These are phyloP conservation scores for Leccinum variabile DNA, from an alignment of 1,284 basidiomycete species.

Conservation along the genomic window DNA sequence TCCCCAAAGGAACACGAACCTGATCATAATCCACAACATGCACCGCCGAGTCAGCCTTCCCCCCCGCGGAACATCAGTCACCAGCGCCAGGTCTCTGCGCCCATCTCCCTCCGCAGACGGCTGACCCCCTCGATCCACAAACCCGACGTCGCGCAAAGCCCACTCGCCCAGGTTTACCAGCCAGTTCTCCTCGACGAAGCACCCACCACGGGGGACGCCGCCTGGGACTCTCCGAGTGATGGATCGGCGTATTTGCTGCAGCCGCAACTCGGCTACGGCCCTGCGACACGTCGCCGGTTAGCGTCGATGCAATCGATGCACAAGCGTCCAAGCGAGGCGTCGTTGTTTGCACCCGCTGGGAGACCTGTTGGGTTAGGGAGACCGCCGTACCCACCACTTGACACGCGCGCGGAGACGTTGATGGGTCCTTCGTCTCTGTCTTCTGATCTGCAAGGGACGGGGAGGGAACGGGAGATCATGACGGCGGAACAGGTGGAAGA, in stretches of 20 bases:
- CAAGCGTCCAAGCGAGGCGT: slow-evolving; percentile 21
- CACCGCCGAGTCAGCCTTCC: slow-evolving; percentile 13
- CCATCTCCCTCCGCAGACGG: slow-evolving; percentile 42
- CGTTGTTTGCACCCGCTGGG: slow-evolving; percentile 4
- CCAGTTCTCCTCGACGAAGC: slow-evolving; percentile 58
- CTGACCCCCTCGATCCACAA: slow-evolving; percentile 48
- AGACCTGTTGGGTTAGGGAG: slow-evolving; percentile 15
- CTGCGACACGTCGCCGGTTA: slow-evolving; percentile 55
- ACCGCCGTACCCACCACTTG: slow-evolving; percentile 25
- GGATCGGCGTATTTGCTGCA: slow-evolving; percentile 14
- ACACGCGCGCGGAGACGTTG: slow-evolving; percentile 27
- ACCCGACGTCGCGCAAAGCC: slow-evolving; percentile 45
- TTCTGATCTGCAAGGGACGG: slow-evolving; percentile 28
- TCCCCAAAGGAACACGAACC: slow-evolving; percentile 26
- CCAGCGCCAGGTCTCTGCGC: slow-evolving; percentile 20
- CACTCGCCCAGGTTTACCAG: slow-evolving; percentile 72
- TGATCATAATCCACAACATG: neutral
- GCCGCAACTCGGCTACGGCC: slow-evolving; percentile 50
- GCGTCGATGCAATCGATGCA: slow-evolving; percentile 43
- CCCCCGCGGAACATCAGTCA: slow-evolving; percentile 12
- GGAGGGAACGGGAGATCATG: slow-evolving; percentile 24
- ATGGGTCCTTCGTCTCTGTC: slow-evolving; percentile 34
- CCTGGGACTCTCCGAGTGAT: slow-evolving; percentile 15
- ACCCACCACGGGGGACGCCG: slow-evolving; percentile 36
- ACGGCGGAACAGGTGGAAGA: slow-evolving; percentile 46